Evolutionary conservation across 306 rosid species (phyloP).

Genomic region (Pyrus pyrifolia): DNA sequence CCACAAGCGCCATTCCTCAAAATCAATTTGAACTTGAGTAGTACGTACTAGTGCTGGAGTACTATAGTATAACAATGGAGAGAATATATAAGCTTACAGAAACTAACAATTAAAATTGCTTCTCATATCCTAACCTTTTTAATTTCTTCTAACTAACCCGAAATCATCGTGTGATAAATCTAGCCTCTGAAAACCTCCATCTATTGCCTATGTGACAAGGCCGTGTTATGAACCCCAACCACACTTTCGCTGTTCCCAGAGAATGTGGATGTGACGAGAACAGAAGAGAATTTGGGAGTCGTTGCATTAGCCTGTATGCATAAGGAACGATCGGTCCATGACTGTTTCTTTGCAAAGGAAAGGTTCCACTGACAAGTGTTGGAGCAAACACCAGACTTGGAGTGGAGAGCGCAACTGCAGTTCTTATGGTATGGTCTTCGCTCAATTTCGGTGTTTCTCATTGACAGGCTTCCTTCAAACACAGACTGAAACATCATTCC

Average conservation of each 20-base stretch:
- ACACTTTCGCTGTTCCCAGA: not conserved
- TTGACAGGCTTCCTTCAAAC: slow-evolving; percentile 53
- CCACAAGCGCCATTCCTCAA: not conserved
- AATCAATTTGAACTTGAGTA: not conserved
- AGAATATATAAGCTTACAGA: not conserved
- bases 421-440: slow-evolving; percentile 63
- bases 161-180: not conserved
- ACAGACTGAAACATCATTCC: slow-evolving; percentile 37
- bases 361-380: slow-evolving; percentile 6
- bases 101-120: not conserved
- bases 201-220: not conserved
- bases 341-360: slow-evolving; percentile 23
- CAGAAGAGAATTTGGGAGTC: not conserved
- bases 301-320: not conserved
- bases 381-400: not conserved
- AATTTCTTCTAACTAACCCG: not conserved
- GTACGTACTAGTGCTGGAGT: not conserved
- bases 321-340: not conserved
- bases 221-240: not conserved
- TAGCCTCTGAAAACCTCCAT: not conserved
- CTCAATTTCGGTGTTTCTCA: slow-evolving; percentile 39
- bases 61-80: not conserved
- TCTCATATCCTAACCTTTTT: not conserved
- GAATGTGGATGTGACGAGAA: not conserved
- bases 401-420: slow-evolving; percentile 28